phyloP scores from a whole-genome alignment of 345 rosid species.

The Salix suchowensis region DNA sequence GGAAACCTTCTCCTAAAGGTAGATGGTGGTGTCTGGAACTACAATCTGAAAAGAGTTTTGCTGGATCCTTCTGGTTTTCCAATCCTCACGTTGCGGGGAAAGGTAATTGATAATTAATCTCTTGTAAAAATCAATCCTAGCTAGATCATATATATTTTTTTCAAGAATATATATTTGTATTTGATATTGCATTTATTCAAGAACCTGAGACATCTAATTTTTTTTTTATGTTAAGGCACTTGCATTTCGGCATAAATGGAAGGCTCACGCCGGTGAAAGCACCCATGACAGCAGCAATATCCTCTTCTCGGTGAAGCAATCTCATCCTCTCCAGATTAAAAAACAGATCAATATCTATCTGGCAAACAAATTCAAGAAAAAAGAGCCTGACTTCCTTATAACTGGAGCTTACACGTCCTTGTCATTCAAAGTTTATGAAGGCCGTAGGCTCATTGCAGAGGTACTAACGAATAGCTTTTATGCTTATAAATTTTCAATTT shows the following conservation, averaged over 20 bases:
- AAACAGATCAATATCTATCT: slow-evolving; percentile 51
- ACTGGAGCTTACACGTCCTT: slow-evolving; percentile 46
- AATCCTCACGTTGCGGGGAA: slow-evolving; percentile 47
- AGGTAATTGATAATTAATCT: slow-evolving; percentile 23
- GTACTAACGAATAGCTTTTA: slow-evolving; percentile 16
- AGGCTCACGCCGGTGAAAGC: slow-evolving; percentile 52
- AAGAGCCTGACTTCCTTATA: slow-evolving; percentile 43
- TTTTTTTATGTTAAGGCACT: slow-evolving; percentile 25
- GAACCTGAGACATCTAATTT: not conserved
- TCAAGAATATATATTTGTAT: not conserved
- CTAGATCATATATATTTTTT: too few relatives aligned
- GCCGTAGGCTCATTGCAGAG: slow-evolving; percentile 58
- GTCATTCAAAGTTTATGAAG: slow-evolving; percentile 54
- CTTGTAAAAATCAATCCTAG: not conserved
- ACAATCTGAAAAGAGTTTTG: slow-evolving; percentile 42
- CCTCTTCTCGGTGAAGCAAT: slow-evolving; percentile 42
- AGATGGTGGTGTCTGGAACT: slow-evolving; percentile 45
- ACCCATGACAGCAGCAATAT: slow-evolving; percentile 18
- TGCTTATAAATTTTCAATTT: not conserved
- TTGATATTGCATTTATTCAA: not conserved
- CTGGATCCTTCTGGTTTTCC: slow-evolving; percentile 52
- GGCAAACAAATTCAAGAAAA: slow-evolving; percentile 24
- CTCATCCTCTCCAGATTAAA: slow-evolving; percentile 53
- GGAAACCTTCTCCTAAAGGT: slow-evolving; percentile 50
- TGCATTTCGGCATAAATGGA: slow-evolving; percentile 48